Evolutionary conservation across 2,329 filamentous ascomycete genomes (phyloP), one percentile per base, ranked within the genome.

Genomic region (Pseudocercospora ulei): DNA sequence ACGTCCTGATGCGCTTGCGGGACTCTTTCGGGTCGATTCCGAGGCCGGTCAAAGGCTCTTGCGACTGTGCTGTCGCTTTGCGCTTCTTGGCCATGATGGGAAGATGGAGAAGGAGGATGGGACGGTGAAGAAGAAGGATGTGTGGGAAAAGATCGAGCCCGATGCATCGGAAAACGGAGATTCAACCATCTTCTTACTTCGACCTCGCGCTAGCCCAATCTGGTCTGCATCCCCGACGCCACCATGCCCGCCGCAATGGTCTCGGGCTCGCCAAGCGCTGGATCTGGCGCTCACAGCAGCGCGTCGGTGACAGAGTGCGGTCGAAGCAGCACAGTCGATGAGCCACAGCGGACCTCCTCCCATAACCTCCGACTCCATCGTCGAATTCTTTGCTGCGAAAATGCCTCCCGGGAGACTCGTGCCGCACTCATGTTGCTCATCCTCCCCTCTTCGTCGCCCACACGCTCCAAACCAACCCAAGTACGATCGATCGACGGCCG

Each of bases 1-100:
- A 88, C 2, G 75, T 78, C 40, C 58, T 62, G 39, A 72, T 65
- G 12, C 58, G 55, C 47, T 86, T 71, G 36, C 76, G 75, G 22
- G 78, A 54, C 4, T 51, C 45, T 9, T 47, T 22, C 1, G 47
- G 34, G 25, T 50, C 44, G 7, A 50, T 25, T 23, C 48, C 44
- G n/a, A 35, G 18, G 26, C 28, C 18, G 7, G n/a, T 22, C 11
- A 28, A 5, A 4, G 34, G 16, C 16, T 43, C 47, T 19, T 42
- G 30, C 13, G 41, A 35, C 12, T 35, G 30, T 5, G 25, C 22
- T 11, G 39, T 18, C n/a, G 44, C 44, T 16, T 48, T 48, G 13
- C 47, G 39, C 35, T 50, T 50, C 42, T 73, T 70, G 48, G 77
- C 74, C 46, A 78, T 75, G 52, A 14, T 44, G 6, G 3, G 2